Conservation (phyloP, 192 early-diverging fungal species). For the Backusella westeae region DNA sequence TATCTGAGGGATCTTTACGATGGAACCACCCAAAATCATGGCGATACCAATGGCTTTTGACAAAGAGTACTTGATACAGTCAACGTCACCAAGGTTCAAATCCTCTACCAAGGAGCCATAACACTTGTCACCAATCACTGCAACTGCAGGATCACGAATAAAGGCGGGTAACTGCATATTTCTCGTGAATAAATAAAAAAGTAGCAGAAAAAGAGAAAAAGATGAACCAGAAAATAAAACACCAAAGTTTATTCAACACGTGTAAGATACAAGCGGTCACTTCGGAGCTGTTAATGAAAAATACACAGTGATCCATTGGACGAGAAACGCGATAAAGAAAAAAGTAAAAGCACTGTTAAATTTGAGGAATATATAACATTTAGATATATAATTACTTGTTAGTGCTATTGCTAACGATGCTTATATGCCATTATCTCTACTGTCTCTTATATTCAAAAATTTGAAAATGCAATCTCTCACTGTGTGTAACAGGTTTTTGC, state of each 20-base stretch:
- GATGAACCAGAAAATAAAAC: background rate
- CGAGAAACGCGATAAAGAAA: background rate
- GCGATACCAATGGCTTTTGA: slow-evolving; percentile 91
- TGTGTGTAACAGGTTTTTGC: background rate
- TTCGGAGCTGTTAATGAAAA: background rate
- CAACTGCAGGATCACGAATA: slow-evolving; percentile 58
- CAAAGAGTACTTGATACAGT: slow-evolving; percentile 77
- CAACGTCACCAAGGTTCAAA: slow-evolving; percentile 62
- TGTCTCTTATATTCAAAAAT: background rate
- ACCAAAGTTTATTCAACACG: background rate
- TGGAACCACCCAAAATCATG: slow-evolving; percentile 83
- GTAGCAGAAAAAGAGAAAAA: background rate
- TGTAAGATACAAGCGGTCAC: background rate
- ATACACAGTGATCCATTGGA: background rate
- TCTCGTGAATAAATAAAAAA: slow-evolving; percentile 21
- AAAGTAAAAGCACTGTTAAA: background rate
- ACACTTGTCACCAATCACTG: slow-evolving; percentile 82
- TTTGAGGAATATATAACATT: background rate
- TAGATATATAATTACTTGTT: too few relatives aligned
- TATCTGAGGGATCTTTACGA: slow-evolving; percentile 97
- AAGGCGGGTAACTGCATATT: slow-evolving; percentile 55
- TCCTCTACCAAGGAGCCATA: slow-evolving; percentile 70
- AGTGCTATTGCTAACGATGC: too few relatives aligned
- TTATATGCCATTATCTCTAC: too few relatives aligned
- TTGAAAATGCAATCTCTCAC: background rate